Evolutionary conservation across 140 eudicot genomes (phyloP), one percentile per base, ranked within the genome.

Genomic region (Anethum foeniculum): DNA sequence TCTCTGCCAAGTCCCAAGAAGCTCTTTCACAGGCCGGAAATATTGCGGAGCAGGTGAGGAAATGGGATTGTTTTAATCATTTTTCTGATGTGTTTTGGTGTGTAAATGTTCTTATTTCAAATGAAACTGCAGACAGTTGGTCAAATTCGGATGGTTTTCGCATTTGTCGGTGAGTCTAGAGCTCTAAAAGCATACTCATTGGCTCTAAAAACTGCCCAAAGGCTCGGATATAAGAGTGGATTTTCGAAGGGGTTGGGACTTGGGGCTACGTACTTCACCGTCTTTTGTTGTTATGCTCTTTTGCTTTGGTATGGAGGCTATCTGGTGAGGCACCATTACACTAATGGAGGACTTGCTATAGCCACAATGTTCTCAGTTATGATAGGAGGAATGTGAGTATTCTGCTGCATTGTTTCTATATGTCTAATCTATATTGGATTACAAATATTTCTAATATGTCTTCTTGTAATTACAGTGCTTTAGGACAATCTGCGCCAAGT

Each of bases 281-380:
- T 89, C 39, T 94, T 94, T 67, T 92, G 97, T 77, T 94, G 94
- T 73, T 91, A 90, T 82, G 97, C 97, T 16, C 97, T 92, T 83
- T 90, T 91, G 43, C 80, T 94, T 16, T 94, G 98, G 98, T 94
- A 94, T 71, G 97, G 98, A 2, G 97, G 98, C 9, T 90, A 92
- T 84, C 88, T 94, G 58, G 97, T 93, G 82, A 80, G 97, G 81
- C 93, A 94, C 85, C 88, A 90, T 80, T 92, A 86, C 71, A 92
- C 98, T 32, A 92, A 93, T 60, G 98, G 98, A 16, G 98, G 98
- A 21, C 92, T 92, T 49, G 98, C 97, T 67, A 93, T 93, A 21
- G 93, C 97, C 77, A 93, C 98, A 65, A 91, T 93, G 96, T 93
- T 92, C 77, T 88, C 98, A 8, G 98, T 93, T 82, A 91, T 91